Base-by-base conservation (phyloP, 192 early-diverging fungal species). In the Backusella macrospora region DNA sequence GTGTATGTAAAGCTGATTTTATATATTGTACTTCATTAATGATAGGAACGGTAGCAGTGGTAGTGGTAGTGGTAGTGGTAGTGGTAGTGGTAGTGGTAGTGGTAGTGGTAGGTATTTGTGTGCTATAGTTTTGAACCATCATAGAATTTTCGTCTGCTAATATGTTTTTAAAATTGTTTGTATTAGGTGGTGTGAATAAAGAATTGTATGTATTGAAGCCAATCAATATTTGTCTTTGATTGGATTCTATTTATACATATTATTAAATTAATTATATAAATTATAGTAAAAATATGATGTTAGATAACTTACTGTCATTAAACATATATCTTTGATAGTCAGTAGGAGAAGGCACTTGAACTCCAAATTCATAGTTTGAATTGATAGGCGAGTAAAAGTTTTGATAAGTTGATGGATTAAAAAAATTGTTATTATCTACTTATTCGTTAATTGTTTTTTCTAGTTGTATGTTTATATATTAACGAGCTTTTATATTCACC, bases 291-390 rank as follows among this genome's bases (percentile, higher is more conserved):
- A 43, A 42, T 1, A 43, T 43, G 42, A 43, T 43, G 5, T 9
- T 43, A 43, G 42, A 6, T 43, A 26, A 23, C 52, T 12, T 59
- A 59, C 52, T 59, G 21, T 59, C 52, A 59, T 26, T 26, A 12
- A 59, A 59, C 21, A 59, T 13, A 23, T 59, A 18, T 26, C 18
- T 59, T 21, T 59, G 52, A 59, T 59, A 59, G 3, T 21, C 52
- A 59, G 26, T 59, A 26, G 52, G 52, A 5, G 23, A 59, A 12
- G 21, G 23, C 26, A 59, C 23, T 12, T 59, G 52, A 59, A 21
- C 52, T 59, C 52, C 52, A 21, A 59, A 59, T 59, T 21, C 52
- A 59, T 59, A 59, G 21, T 59, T 59, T 23, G 52, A 23, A 59
- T 59, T 59, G 18, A 26, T 9, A 55, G 52, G 52, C 23, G 52